These are phyloP conservation scores for Erodium moschatum DNA, from an alignment of 441 rosid genomes.

Conservation along the genomic window DNA sequence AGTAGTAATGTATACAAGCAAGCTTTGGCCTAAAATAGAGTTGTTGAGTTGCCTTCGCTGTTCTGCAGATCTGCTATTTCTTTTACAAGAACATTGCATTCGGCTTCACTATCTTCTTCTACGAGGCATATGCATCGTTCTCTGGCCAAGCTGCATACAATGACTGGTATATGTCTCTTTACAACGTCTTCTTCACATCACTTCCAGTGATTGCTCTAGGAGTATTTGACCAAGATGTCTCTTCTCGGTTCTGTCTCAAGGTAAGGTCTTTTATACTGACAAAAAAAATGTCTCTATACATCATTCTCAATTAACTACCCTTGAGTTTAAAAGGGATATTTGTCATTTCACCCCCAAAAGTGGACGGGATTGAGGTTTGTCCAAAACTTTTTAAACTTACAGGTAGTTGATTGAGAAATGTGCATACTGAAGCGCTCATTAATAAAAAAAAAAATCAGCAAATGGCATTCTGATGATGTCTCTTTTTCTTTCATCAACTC, in stretches of 20 bases:
- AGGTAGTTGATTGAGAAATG: too few relatives aligned
- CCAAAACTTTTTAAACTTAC: too few relatives aligned
- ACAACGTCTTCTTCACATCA: constrained; percentile 88
- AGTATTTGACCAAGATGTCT: constrained; percentile 86
- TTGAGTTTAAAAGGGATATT: too few relatives aligned
- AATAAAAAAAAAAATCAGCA: neutral
- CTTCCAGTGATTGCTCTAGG: constrained; percentile 93
- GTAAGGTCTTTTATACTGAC: constrained; percentile 25
- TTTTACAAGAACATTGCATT: constrained; percentile 90
- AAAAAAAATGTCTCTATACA: too few relatives aligned
- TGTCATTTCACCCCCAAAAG: too few relatives aligned
- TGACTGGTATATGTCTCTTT: constrained; percentile 76
- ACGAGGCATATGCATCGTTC: constrained; percentile 73
- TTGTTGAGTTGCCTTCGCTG: constrained; percentile 13
- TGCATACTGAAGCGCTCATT: too few relatives aligned
- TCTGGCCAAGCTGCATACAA: constrained; percentile 76
- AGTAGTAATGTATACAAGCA: too few relatives aligned
- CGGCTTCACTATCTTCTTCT: constrained; percentile 83
- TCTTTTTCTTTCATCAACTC: neutral
- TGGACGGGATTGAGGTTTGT: too few relatives aligned
- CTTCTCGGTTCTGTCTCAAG: constrained; percentile 58
- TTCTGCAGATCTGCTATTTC: constrained; percentile 82
- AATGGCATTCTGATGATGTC: neutral
- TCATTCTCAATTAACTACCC: too few relatives aligned
- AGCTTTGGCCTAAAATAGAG: constrained; percentile 8